Evolutionary conservation across 441 rosid species (phyloP).

Genomic region (Arabidopsis hybrid): DNA sequence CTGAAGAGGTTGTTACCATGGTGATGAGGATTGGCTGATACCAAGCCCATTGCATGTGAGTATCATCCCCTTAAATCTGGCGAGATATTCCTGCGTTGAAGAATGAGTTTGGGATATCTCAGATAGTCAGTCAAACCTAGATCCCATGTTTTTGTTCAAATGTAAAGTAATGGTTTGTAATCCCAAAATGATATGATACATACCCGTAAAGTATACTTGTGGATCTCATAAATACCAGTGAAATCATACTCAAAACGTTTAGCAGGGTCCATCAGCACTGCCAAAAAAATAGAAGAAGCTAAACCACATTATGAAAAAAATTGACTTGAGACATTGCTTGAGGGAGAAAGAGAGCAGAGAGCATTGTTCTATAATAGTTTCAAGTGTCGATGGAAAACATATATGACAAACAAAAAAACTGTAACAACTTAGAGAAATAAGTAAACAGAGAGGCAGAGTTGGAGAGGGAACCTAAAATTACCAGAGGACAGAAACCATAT

Average conservation of each 20-base stretch:
- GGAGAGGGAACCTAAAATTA: neutral
- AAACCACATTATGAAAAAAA: slow-evolving; percentile 2
- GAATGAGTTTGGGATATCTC: slow-evolving; percentile 23
- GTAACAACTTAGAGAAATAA: neutral
- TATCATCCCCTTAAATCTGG: slow-evolving; percentile 88
- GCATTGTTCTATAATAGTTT: neutral
- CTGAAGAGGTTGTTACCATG: slow-evolving; percentile 51
- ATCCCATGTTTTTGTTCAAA: neutral
- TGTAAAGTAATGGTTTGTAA: neutral
- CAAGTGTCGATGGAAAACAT: neutral
- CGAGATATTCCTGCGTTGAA: slow-evolving; percentile 71
- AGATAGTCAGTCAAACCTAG: slow-evolving; percentile 12
- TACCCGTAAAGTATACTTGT: slow-evolving; percentile 79
- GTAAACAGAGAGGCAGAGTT: slow-evolving; percentile 1
- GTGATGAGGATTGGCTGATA: slow-evolving; percentile 58
- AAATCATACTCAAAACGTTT: slow-evolving; percentile 77
- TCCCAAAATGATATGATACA: slow-evolving; percentile 32
- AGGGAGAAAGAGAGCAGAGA: slow-evolving; percentile 9
- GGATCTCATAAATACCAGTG: slow-evolving; percentile 75
- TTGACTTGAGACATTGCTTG: neutral
- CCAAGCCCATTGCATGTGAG: slow-evolving; percentile 91
- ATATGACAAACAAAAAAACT: neutral
- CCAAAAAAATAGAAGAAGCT: slow-evolving; percentile 30
- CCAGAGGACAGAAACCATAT: slow-evolving; percentile 7
- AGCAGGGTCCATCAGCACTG: slow-evolving; percentile 78